These are phyloP conservation scores for Flueggea neowawraea DNA, from an alignment of 441 rosid species.

Conservation along the genomic window DNA sequence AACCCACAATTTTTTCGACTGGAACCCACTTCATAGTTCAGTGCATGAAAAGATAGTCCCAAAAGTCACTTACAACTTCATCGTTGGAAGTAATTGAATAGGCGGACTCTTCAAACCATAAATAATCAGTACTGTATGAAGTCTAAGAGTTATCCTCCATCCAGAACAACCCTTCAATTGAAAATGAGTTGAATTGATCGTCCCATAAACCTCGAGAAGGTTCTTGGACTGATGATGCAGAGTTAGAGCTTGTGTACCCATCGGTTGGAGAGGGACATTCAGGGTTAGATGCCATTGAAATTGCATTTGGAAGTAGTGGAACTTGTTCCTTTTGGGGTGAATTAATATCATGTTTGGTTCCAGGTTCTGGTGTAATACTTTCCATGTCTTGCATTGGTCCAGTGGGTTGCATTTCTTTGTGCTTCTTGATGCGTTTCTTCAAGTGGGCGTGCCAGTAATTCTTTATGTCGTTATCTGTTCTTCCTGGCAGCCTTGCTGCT, in stretches of 20 bases:
- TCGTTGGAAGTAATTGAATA: background rate
- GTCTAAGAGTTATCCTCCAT: background rate
- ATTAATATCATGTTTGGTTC: background rate
- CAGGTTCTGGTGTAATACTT: background rate
- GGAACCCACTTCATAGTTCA: no score
- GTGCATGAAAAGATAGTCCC: background rate
- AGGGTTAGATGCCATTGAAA: no score
- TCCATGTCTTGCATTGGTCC: background rate
- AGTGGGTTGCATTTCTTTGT: background rate
- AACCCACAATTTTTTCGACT: no score
- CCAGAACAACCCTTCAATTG: background rate
- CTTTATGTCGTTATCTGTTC: slow-evolving; percentile 36
- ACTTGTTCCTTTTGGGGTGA: no score
- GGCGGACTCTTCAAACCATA: background rate
- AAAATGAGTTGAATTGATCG: background rate
- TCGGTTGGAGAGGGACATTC: background rate
- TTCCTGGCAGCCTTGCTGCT: slow-evolving; percentile 24
- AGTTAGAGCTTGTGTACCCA: background rate
- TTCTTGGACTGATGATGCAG: background rate
- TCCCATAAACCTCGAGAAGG: background rate
- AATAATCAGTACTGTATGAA: background rate
- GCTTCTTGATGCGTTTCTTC: slow-evolving; percentile 13
- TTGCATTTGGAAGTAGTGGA: no score
- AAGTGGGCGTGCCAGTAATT: slow-evolving; percentile 27
- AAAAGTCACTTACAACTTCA: background rate